These are phyloP conservation scores for Pleurotus citrinopileatus DNA, from an alignment of 768 basidiomycete species.

Conservation along the genomic window DNA sequence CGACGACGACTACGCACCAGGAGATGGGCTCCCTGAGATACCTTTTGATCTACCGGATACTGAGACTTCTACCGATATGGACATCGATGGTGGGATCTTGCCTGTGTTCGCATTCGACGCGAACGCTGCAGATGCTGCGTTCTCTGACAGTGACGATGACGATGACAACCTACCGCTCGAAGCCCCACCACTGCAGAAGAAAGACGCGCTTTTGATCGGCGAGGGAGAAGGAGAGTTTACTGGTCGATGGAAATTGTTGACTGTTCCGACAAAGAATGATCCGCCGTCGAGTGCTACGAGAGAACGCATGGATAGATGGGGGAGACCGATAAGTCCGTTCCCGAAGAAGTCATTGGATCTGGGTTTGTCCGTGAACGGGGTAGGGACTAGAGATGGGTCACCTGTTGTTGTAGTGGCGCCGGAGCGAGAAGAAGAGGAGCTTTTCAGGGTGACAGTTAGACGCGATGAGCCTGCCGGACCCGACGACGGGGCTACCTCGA, in stretches of 20 bases:
- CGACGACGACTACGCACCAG: background rate
- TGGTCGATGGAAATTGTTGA: conserved; percentile 54
- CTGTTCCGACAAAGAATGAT: conserved; percentile 61
- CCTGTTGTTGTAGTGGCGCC: background rate
- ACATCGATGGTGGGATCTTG: conserved; percentile 21
- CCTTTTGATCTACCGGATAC: conserved; percentile 18
- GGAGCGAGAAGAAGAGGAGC: background rate
- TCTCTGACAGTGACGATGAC: conserved; percentile 34
- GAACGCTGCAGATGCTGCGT: conserved; percentile 6
- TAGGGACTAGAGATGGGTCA: conserved; percentile 17
- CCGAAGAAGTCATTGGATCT: conserved; percentile 31
- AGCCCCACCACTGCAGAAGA: background rate
- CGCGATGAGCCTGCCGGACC: background rate
- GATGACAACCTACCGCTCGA: conserved; percentile 13
- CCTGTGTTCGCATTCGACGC: conserved; percentile 28
- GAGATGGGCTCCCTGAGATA: background rate
- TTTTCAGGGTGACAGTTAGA: background rate
- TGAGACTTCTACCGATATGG: conserved; percentile 5
- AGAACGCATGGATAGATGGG: conserved; percentile 56
- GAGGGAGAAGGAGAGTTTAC: conserved; percentile 65
- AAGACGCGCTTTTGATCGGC: conserved; percentile 16
- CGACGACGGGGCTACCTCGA: background rate
- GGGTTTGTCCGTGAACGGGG: conserved; percentile 54
- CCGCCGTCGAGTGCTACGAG: conserved; percentile 58
- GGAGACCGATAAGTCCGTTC: conserved; percentile 68